Conservation (phyloP, 352 stramenopile species). For the Nothophytophthora sp. region DNA sequence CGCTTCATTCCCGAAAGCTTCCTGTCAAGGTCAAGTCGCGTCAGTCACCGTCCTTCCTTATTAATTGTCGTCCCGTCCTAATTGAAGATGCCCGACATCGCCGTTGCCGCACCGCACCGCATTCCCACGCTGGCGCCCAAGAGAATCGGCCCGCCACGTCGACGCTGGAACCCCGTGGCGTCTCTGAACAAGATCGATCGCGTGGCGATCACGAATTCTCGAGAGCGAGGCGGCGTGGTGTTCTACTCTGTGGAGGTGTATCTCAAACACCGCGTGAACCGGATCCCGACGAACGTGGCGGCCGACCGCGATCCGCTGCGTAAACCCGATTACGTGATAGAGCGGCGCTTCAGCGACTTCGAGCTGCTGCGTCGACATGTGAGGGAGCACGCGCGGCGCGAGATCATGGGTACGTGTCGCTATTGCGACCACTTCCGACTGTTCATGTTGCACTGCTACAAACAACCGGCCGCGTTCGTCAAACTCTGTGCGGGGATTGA, state of each 20-base stretch:
- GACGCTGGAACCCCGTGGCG: constrained; percentile 8
- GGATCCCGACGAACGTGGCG: constrained; percentile 45
- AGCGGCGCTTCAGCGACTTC: constrained; percentile 30
- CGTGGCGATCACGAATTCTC: constrained; percentile 31
- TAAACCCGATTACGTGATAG: constrained; percentile 27
- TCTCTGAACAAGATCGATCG: constrained; percentile 31
- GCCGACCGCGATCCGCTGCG: not conserved
- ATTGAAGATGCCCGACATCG: not conserved
- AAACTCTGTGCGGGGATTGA: constrained; percentile 29
- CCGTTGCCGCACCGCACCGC: not conserved
- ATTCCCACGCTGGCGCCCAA: not conserved
- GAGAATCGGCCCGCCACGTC: not conserved
- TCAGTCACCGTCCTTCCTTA: too few relatives aligned
- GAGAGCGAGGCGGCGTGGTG: constrained; percentile 32
- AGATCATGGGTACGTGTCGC: constrained; percentile 14
- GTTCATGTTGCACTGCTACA: constrained; percentile 23
- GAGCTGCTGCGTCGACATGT: constrained; percentile 22
- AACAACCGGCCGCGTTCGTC: constrained; percentile 29
- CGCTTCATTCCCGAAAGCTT: too few relatives aligned
- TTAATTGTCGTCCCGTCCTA: not conserved
- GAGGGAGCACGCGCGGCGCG: constrained; percentile 11
- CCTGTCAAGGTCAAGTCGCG: too few relatives aligned
- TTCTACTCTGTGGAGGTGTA: constrained; percentile 53
- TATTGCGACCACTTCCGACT: constrained; percentile 27
- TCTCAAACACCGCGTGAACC: constrained; percentile 38